A percentile compares a stretch with the other conserved stretches of the same genome.
phyloP scores from a whole-genome alignment of 768 basidiomycete genomes.

The Termitomyces sp. region DNA sequence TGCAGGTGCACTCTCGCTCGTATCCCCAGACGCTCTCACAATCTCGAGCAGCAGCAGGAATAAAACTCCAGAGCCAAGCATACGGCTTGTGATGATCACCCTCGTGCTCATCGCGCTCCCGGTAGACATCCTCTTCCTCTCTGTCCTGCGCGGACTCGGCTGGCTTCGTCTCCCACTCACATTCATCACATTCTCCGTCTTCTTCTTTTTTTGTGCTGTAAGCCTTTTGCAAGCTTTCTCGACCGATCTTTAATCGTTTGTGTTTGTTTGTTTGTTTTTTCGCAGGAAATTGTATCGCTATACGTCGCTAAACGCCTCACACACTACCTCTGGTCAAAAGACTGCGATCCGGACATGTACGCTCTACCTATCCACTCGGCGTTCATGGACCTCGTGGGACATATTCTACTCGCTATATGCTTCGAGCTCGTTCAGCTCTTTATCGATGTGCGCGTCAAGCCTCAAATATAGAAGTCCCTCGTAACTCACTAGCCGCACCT shows the following conservation, averaged over 20 bases:
- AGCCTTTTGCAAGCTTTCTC: constrained; percentile 27
- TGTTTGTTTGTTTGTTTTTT: background rate
- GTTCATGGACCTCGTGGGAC: constrained; percentile 79
- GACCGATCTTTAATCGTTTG: background rate
- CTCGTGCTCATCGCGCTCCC: constrained; percentile 77
- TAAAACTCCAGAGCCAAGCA: constrained; percentile 30
- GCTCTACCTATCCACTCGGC: constrained; percentile 92
- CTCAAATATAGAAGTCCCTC: too few species aligned
- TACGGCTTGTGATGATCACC: constrained; percentile 55
- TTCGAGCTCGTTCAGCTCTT: constrained; percentile 59
- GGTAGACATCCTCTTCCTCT: constrained; percentile 70
- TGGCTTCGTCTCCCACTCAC: constrained; percentile 73
- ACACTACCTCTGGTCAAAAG: constrained; percentile 69
- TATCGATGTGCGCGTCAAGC: background rate
- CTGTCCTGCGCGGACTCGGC: constrained; percentile 55
- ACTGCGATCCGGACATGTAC: constrained; percentile 87
- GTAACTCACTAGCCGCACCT: too few species aligned
- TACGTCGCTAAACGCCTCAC: constrained; percentile 62
- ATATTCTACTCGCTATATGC: constrained; percentile 71
- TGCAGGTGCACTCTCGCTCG: constrained; percentile 39
- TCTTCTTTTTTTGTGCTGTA: constrained; percentile 76
- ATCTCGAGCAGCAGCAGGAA: constrained; percentile 2
- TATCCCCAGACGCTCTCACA: constrained; percentile 13
- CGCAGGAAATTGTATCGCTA: constrained; percentile 68
- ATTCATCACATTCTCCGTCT: constrained; percentile 62